Percentiles rank a stretch among this genome's conserved stretches.
Conservation (phyloP, 2,329 filamentous ascomycete genomes). For the Septoria linicola region DNA sequence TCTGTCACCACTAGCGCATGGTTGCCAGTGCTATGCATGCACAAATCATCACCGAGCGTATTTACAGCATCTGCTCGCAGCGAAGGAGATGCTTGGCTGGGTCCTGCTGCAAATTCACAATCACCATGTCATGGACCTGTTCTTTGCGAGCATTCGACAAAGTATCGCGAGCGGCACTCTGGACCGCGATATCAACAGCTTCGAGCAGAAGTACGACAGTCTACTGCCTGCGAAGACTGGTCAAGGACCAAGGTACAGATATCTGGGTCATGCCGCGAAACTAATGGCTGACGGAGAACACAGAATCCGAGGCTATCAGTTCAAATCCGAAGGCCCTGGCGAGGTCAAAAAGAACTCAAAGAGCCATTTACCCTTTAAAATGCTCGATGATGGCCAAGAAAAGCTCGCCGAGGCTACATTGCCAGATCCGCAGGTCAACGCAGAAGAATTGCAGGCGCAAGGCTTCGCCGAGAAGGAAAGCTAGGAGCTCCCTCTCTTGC, state of each 20-base stretch:
- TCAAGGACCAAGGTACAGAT: slow-evolving; percentile 64
- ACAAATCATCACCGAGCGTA: slow-evolving; percentile 80
- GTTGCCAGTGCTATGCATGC: slow-evolving; percentile 82
- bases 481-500: slow-evolving; percentile 3
- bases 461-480: slow-evolving; percentile 35
- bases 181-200: slow-evolving; percentile 56
- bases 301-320: slow-evolving; percentile 75
- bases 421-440: slow-evolving; percentile 49
- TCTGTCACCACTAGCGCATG: slow-evolving; percentile 59
- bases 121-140: slow-evolving; percentile 66
- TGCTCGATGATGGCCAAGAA: slow-evolving; percentile 52
- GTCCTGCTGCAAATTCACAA: slow-evolving; percentile 91
- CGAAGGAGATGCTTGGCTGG: slow-evolving; percentile 97
- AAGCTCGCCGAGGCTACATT: slow-evolving; percentile 51
- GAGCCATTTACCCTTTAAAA: slow-evolving; percentile 67
- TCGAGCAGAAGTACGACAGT: slow-evolving; percentile 67
- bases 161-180: slow-evolving; percentile 60
- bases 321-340: slow-evolving; percentile 66
- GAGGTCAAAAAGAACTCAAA: slow-evolving; percentile 69
- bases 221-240: slow-evolving; percentile 73
- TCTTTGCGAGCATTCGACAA: slow-evolving; percentile 69
- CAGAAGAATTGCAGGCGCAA: slow-evolving; percentile 51
- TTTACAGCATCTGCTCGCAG: slow-evolving; percentile 79
- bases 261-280: slow-evolving; percentile 7
- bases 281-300: slow-evolving; percentile 19